Evolutionary conservation across 2,329 filamentous ascomycete species (phyloP).

Genomic region (Raffaelea ambrosiae): DNA sequence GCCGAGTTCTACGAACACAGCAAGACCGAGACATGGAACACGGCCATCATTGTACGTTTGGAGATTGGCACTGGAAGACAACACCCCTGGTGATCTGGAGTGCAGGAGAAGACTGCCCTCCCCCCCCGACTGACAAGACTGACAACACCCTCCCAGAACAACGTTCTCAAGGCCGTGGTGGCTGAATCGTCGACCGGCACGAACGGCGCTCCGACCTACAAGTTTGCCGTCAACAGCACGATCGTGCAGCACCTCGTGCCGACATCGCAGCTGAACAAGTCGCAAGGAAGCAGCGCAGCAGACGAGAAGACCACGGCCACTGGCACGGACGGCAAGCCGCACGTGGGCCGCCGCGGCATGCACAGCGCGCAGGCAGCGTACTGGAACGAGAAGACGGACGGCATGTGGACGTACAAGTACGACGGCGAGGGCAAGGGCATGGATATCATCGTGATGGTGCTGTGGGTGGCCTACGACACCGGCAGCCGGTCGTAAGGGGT

Average conservation of each 20-base stretch:
- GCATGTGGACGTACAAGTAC: constrained; percentile 85
- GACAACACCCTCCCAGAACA: constrained; percentile 44
- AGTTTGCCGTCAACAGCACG: constrained; percentile 96
- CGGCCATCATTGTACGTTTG: constrained; percentile 77
- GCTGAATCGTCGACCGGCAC: constrained; percentile 58
- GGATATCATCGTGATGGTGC: constrained; percentile 63
- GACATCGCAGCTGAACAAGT: constrained; percentile 54
- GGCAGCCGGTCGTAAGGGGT: neutral
- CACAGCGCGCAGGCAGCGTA: constrained; percentile 78
- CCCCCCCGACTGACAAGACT: neutral
- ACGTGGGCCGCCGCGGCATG: constrained; percentile 81
- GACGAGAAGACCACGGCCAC: constrained; percentile 41
- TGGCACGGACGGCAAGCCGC: constrained; percentile 56
- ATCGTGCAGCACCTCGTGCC: constrained; percentile 89
- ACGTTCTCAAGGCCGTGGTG: constrained; percentile 68
- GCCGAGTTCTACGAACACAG: constrained; percentile 80
- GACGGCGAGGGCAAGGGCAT: constrained; percentile 60
- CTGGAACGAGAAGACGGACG: constrained; percentile 87
- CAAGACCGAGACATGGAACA: constrained; percentile 83
- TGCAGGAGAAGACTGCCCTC: no score
- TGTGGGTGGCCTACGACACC: constrained; percentile 60
- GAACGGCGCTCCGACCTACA: constrained; percentile 53
- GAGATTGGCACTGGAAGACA: no score
- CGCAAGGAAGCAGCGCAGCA: constrained; percentile 36
- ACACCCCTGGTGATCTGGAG: no score